Percentiles rank a stretch among this genome's conserved stretches.
Evolutionary conservation across 176 grass and related monocot genomes (phyloP).

Genomic region (Pharus latifolius): DNA sequence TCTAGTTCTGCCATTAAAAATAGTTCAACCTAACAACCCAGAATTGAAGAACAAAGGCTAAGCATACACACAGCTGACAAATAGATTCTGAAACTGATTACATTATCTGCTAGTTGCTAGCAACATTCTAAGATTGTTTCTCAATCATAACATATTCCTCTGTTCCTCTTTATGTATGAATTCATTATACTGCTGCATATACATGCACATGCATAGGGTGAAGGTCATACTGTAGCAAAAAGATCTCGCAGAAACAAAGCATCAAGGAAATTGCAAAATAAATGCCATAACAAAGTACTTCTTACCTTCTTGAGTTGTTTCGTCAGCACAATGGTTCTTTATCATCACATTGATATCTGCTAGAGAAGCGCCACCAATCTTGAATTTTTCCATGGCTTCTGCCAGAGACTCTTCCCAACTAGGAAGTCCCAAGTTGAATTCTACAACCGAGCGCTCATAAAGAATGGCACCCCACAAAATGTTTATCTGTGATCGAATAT

Average conservation of each 20-base stretch:
- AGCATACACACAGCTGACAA: neutral
- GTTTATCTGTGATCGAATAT: conserved; percentile 56
- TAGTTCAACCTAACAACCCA: neutral
- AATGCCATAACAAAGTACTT: neutral
- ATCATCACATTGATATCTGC: conserved; percentile 52
- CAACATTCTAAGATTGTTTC: neutral
- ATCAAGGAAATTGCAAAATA: neutral
- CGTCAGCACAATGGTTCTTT: conserved; percentile 62
- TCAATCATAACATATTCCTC: neutral
- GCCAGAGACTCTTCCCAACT: conserved; percentile 58
- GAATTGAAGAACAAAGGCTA: neutral
- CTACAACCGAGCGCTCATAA: conserved; percentile 66
- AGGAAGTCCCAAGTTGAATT: conserved; percentile 56
- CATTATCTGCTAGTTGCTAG: neutral
- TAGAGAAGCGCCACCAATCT: conserved; percentile 42
- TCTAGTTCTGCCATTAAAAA: neutral
- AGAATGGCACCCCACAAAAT: conserved; percentile 75
- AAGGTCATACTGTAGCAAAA: too few species aligned
- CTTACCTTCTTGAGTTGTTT: conserved; percentile 66
- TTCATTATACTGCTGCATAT: neutral
- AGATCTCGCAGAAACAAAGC: too few species aligned
- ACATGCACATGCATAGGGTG: too few species aligned
- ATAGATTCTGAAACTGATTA: neutral
- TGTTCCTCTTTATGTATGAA: neutral
- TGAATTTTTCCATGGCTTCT: conserved; percentile 65